Evolutionary conservation across 129 eudicot genomes (phyloP), one percentile per base, ranked within the genome.

Genomic region (Ambrosia trifida): DNA sequence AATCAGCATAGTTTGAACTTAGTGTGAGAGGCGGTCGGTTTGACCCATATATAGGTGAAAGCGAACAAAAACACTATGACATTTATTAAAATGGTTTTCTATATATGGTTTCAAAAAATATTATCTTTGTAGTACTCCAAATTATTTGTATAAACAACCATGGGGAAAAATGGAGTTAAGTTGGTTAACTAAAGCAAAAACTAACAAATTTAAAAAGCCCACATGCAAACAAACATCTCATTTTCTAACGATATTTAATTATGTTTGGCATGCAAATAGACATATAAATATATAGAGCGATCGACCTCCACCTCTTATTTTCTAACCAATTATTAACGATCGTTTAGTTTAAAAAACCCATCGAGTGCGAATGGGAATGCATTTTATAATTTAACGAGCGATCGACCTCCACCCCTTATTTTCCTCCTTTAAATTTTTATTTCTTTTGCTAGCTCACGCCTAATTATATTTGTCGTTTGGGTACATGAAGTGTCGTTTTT

Each of bases 391-490:
- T 60, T 59, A 67, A 57, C 16, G 16, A 57, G 79, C 30, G 41
- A 57, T 73, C 30, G 41, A 19, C 62, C 74, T 46, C 75, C 69
- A 68, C 69, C 40, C 19, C 49, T 60, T 19, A 36, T 20, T 16
- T 72, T 72, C 28, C 44, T 41, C 59, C 38, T 46, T 32, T 31
- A 11, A 32, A 46, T 19, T 32, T 10, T 24, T 24, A 0, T 24
- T 24, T 24, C 28, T 24, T 24, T 24, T 24, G 28, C 28, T n/a
- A n/a, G n/a, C 11, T 36, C 11, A 47, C 47, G 53, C 41, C 46
- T 17, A 31, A 17, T 60, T 69, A 61, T 77, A 40, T 28, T 70
- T 62, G 81, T 70, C 81, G 81, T 70, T 62, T 77, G 76, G 58
- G 32, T 63, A 51, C 71, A 28, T 32, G 65, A 70, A 77, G 81